These are phyloP conservation scores for Petunia hybrid DNA, from an alignment of 305 asterid species.

Conservation along the genomic window DNA sequence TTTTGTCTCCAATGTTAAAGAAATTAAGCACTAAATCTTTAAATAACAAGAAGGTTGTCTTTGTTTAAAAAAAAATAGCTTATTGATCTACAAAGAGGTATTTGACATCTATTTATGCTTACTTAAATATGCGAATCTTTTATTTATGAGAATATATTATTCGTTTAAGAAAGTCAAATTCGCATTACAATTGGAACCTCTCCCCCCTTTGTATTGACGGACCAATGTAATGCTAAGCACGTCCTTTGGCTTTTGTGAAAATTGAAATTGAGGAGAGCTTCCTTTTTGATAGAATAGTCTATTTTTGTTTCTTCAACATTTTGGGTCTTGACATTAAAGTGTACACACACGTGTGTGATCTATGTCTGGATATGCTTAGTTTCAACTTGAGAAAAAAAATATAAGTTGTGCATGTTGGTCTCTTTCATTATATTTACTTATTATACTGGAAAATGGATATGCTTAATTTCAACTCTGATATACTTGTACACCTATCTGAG, in stretches of 20 bases:
- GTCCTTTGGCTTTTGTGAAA: not conserved
- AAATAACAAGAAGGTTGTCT: not conserved
- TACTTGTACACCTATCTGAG: not conserved
- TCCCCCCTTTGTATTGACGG: not conserved
- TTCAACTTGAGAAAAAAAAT: not conserved
- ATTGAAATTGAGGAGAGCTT: too few relatives aligned
- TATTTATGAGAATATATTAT: not conserved
- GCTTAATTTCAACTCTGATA: too few relatives aligned
- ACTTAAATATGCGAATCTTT: not conserved
- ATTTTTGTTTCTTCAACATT: not conserved
- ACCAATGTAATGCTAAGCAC: slow-evolving; percentile 24
- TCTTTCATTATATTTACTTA: not conserved
- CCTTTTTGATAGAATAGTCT: slow-evolving; percentile 1
- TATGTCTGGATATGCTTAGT: not conserved
- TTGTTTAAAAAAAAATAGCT: too few relatives aligned
- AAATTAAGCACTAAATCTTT: not conserved
- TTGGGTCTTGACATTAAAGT: not conserved
- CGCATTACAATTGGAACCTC: not conserved
- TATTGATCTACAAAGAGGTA: not conserved
- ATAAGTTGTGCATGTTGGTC: not conserved
- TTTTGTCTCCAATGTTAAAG: not conserved
- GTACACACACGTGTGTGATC: not conserved
- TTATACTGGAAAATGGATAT: too few relatives aligned
- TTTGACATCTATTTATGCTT: slow-evolving; percentile 6
- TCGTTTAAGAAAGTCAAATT: not conserved